These are phyloP conservation scores for Ascomycota sp. DNA, from an alignment of 2,329 filamentous ascomycete species.

Conservation along the genomic window DNA sequence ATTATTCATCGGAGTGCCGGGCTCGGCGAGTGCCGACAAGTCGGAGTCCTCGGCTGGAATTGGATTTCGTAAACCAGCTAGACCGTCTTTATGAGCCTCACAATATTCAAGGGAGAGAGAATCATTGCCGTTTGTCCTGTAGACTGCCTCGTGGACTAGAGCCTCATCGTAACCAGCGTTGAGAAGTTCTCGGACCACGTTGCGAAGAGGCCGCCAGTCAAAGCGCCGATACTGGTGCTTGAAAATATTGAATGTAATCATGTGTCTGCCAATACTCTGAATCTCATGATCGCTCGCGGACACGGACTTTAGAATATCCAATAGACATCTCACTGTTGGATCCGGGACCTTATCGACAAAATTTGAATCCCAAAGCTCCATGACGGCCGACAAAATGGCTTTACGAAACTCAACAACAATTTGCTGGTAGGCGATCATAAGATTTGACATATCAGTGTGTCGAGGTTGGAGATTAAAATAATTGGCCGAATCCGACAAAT, in stretches of 20 bases:
- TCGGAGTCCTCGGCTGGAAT: slow-evolving; percentile 41
- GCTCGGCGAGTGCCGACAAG: slow-evolving; percentile 11
- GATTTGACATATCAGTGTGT: slow-evolving; percentile 20
- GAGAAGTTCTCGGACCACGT: slow-evolving; percentile 13
- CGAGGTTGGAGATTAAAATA: slow-evolving; percentile 21
- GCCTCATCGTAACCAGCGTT: slow-evolving; percentile 24
- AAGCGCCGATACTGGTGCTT: slow-evolving; percentile 23
- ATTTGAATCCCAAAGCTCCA: slow-evolving; percentile 66
- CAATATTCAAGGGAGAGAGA: slow-evolving; percentile 55
- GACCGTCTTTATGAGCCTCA: slow-evolving; percentile 34
- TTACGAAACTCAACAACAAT: slow-evolving; percentile 74
- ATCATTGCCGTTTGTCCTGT: slow-evolving; percentile 52
- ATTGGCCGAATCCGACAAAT: slow-evolving; percentile 56
- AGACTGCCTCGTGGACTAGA: slow-evolving; percentile 60
- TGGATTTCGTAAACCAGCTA: slow-evolving; percentile 42
- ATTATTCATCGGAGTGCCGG: slow-evolving; percentile 5
- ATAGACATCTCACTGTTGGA: slow-evolving; percentile 54
- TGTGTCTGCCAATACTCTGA: slow-evolving; percentile 36
- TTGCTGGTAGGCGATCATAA: slow-evolving; percentile 35
- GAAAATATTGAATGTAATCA: slow-evolving; percentile 18
- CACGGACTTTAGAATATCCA: slow-evolving; percentile 67
- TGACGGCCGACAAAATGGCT: slow-evolving; percentile 55
- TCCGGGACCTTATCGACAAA: slow-evolving; percentile 66
- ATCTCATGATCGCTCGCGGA: slow-evolving; percentile 59
- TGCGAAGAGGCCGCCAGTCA: slow-evolving; percentile 19